These are phyloP conservation scores for Sporormia fimetaria DNA, from an alignment of 495 filamentous ascomycete genomes.

Conservation along the genomic window DNA sequence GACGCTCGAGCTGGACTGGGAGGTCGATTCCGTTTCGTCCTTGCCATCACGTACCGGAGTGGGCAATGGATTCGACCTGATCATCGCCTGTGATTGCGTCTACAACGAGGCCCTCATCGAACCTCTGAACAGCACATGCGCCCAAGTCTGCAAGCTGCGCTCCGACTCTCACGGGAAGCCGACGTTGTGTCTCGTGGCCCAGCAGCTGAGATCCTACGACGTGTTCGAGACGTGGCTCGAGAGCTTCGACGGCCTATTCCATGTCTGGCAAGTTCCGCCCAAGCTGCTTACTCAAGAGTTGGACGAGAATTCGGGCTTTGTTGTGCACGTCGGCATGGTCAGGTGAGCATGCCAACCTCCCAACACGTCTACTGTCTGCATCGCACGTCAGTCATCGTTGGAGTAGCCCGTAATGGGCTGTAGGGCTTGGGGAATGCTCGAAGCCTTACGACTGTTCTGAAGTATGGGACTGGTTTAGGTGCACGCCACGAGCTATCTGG, in stretches of 20 bases:
- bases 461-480: too few species aligned
- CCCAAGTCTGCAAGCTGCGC: conserved; percentile 57
- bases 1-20: conserved; percentile 58
- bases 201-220: conserved; percentile 71
- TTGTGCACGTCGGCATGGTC: conserved; percentile 54
- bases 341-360: conserved; percentile 11
- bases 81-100: conserved; percentile 36
- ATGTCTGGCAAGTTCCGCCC: conserved; percentile 67
- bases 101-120: conserved; percentile 49
- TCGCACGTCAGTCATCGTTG: not conserved
- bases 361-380: not conserved
- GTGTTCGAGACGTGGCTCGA: conserved; percentile 78
- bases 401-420: too few species aligned
- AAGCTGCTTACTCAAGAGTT: conserved; percentile 44
- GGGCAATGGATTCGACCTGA: conserved; percentile 40
- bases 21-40: conserved; percentile 36
- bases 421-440: too few species aligned
- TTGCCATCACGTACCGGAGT: conserved; percentile 17
- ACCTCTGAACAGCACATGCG: conserved; percentile 74
- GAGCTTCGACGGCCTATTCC: conserved; percentile 53
- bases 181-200: conserved; percentile 63
- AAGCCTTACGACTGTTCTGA: too few species aligned
- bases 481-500: too few species aligned
- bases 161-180: conserved; percentile 28
- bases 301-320: conserved; percentile 49